phyloP scores from a whole-genome alignment of 306 rosid species.

The Quercus aquifolioides region DNA sequence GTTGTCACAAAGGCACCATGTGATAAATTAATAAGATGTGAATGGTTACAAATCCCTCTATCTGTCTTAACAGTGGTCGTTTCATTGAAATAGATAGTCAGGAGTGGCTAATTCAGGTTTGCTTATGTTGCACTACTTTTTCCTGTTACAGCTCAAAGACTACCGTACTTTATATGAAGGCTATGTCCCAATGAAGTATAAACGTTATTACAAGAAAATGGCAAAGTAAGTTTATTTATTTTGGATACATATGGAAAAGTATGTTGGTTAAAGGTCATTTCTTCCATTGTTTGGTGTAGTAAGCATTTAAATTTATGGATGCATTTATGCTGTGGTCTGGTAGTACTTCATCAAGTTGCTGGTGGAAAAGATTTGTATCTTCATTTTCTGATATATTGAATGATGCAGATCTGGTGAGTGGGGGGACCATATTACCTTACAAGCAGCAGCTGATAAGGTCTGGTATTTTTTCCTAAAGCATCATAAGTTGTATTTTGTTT shows the following conservation, averaged over 20 bases:
- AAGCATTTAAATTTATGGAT: conserved; percentile 7
- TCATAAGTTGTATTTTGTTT: not conserved
- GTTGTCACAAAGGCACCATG: not conserved
- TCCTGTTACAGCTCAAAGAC: conserved; percentile 65
- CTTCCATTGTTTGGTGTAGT: conserved; percentile 14
- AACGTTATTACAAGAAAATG: conserved; percentile 80
- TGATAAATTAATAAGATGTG: not conserved
- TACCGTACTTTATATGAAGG: conserved; percentile 67
- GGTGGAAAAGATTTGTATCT: conserved; percentile 2
- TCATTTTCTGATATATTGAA: conserved; percentile 22
- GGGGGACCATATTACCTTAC: conserved; percentile 98
- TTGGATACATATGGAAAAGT: conserved; percentile 52
- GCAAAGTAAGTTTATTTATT: conserved; percentile 48
- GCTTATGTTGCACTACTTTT: conserved; percentile 35
- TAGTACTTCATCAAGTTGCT: conserved; percentile 7
- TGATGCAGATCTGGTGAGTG: conserved; percentile 83
- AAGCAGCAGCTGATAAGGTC: conserved; percentile 96
- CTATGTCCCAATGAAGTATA: conserved; percentile 95
- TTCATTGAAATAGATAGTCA: not conserved
- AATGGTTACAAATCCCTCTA: not conserved
- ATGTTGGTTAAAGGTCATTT: conserved; percentile 26
- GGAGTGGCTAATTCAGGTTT: conserved; percentile 19
- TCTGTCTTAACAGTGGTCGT: not conserved
- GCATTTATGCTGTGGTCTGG: not conserved
- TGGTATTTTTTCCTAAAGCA: not conserved